Base-by-base conservation (phyloP, 371 early-diverging fungal genomes). In the Rhizomucor miehei region DNA sequence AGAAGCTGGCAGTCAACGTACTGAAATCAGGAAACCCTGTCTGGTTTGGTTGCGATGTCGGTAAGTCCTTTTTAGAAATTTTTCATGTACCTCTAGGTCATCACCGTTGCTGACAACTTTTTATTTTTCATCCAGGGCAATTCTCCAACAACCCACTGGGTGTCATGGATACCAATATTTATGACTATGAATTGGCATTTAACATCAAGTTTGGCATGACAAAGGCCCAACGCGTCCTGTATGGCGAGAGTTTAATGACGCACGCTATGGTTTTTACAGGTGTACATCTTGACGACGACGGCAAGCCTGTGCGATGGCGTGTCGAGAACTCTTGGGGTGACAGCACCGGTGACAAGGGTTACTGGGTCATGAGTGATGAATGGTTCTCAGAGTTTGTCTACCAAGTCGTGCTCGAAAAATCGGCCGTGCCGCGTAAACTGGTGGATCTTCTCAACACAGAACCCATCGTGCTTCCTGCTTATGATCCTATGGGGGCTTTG, bases 31-130 rank as follows among this genome's bases (percentile, higher is more conserved):
- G 85, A 23, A 66, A 71, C 2, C 90, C 91, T 29, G 90, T 90
- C 11, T 91, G 90, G 92, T 91, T 91, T 56, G 91, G 90, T 8
- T 87, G 89, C 47, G 90, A 91, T 68, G 90, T 90, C 19, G 88
- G 89, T 60, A 86, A 86, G 70, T 76, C 3, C n/a, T n/a, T n/a
- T n/a, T n/a, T n/a, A n/a, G n/a, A n/a, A n/a, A n/a, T n/a, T n/a
- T n/a, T n/a, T n/a, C 25, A 38, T 46, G 8, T 34, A 20, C 19
- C 6, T 52, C 11, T 21, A n/a, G 17, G n/a, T 8, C 8, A 5
- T 19, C 19, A 16, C 48, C 10, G 13, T 4, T 5, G 20, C n/a
- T n/a, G n/a, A n/a, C n/a, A n/a, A n/a, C n/a, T n/a, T n/a, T n/a
- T n/a, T n/a, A 47, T 48, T 17, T 40, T 36, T 36, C 23, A 29